Base-by-base conservation (phyloP, 352 stramenopile genomes). In the Aphanomyces astaci region DNA sequence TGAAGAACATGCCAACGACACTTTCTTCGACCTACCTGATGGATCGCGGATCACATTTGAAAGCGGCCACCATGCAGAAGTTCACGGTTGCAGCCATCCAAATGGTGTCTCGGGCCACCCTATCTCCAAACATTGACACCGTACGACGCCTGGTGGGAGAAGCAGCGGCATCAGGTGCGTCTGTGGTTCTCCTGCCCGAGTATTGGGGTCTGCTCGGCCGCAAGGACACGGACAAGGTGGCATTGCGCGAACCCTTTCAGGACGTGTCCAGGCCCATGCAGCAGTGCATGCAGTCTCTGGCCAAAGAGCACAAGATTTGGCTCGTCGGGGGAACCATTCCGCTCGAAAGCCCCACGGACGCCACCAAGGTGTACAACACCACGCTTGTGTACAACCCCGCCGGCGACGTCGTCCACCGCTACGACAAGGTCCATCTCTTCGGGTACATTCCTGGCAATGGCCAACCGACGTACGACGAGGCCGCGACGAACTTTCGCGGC, bases 401-500 rank as follows among this genome's bases (percentile, higher is more conserved):
- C 1, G 64, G 64, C 30, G 57, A 70, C 11, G 48, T 70, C 24
- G 40, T 64, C 0, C 25, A 39, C 13, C 45, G 54, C 25, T 70
- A 70, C 64, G 40, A 64, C 52, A 70, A 70, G 32, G 48, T 70
- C 19, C 64, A 70, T 53, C 57, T 70, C 27, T 70, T 70, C n/a
- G 64, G 57, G 27, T 70, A 60, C 33, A 62, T 25, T 28, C 52
- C 43, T 25, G 64, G 49, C 11, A 45, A 63, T 22, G 24, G 24
- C 24, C 36, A 65, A 30, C 19, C 33, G 24, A 13, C 56, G 2
- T 65, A 52, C 30, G 56, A 65, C 56, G 56, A 65, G 22, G 56
- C 36, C 7, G 31, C 31, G 22, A 65, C 56, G 19, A 65, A 39
- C 39, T 28, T 53, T 10, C 31, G 32, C 22, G 56, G 56, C 36